These are phyloP conservation scores for Carallia brachiata DNA, from an alignment of 345 rosid genomes.

Conservation along the genomic window DNA sequence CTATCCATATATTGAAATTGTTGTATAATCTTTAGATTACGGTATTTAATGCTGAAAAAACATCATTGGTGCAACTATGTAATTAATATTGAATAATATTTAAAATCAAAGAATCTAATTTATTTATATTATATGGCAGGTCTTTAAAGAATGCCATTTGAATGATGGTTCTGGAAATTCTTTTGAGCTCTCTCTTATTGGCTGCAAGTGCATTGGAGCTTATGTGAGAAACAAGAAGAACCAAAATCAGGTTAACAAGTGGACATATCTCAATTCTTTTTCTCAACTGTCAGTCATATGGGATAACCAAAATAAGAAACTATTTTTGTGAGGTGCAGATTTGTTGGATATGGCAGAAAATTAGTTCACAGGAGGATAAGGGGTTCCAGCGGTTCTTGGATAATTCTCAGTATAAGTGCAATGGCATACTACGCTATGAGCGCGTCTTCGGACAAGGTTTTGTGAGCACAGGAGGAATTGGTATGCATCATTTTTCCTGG, in stretches of 20 bases:
- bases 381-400: conserved; percentile 97
- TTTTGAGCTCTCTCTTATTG: conserved; percentile 72
- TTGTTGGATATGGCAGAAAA: conserved; percentile 95
- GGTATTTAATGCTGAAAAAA: background rate
- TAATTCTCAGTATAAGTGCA: conserved; percentile 81
- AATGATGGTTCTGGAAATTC: conserved; percentile 58
- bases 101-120: background rate
- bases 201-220: conserved; percentile 96
- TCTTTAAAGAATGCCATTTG: conserved; percentile 70
- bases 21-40: too few species aligned
- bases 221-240: conserved; percentile 90
- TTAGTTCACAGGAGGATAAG: conserved; percentile 66
- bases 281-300: conserved; percentile 10
- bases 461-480: conserved; percentile 96
- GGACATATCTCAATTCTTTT: background rate
- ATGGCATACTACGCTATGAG: conserved; percentile 86
- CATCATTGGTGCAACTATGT: background rate
- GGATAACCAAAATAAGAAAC: conserved; percentile 5
- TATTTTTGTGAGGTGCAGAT: conserved; percentile 52
- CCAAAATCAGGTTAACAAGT: conserved; percentile 75
- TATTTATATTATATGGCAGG: conserved; percentile 38
- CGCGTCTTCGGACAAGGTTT: conserved; percentile 89
- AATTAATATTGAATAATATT: background rate
- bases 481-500: conserved; percentile 27
- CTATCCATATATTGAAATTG: too few species aligned